Evolutionary conservation across 208 protist species (phyloP).

Genomic region (Trypanosoma rangeli): DNA sequence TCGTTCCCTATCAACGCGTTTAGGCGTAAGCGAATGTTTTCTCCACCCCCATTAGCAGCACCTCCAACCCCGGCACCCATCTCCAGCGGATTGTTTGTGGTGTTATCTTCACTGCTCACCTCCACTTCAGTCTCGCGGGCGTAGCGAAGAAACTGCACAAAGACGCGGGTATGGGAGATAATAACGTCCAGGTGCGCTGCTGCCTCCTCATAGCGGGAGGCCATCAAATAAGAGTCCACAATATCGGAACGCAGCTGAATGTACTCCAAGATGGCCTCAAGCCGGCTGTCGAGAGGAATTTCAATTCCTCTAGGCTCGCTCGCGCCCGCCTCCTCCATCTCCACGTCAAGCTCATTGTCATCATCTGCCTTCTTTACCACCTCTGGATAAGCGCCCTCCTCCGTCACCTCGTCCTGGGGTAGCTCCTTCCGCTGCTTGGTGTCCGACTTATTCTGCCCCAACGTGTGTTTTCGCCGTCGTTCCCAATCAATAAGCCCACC

Average conservation of each 20-base stretch:
- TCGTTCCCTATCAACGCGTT: not conserved
- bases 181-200: conserved; percentile 20
- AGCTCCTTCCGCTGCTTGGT: conserved; percentile 7
- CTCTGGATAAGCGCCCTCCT: not conserved
- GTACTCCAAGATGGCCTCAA: conserved; percentile 33
- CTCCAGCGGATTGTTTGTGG: conserved; percentile 10
- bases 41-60: not conserved
- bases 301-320: conserved; percentile 12
- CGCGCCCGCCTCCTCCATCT: conserved; percentile 10
- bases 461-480: not conserved
- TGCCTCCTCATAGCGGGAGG: conserved; percentile 19
- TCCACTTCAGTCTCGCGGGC: not conserved
- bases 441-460: conserved; percentile 17
- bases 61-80: no score
- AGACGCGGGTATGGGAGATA: conserved; percentile 10
- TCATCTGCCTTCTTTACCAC: conserved; percentile 4
- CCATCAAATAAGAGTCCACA: conserved; percentile 30
- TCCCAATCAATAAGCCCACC: conserved; percentile 20
- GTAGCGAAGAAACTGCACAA: conserved; percentile 6
- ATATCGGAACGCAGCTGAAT: conserved; percentile 33
- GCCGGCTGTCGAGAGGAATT: conserved; percentile 37
- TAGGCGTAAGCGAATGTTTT: not conserved
- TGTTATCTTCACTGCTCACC: not conserved
- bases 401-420: not conserved
- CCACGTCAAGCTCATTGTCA: not conserved